Percentiles rank a stretch among this genome's conserved stretches.
Evolutionary conservation across 139 green algal genomes (phyloP).

Genomic region (Tetradesmus lagerheimii): DNA sequence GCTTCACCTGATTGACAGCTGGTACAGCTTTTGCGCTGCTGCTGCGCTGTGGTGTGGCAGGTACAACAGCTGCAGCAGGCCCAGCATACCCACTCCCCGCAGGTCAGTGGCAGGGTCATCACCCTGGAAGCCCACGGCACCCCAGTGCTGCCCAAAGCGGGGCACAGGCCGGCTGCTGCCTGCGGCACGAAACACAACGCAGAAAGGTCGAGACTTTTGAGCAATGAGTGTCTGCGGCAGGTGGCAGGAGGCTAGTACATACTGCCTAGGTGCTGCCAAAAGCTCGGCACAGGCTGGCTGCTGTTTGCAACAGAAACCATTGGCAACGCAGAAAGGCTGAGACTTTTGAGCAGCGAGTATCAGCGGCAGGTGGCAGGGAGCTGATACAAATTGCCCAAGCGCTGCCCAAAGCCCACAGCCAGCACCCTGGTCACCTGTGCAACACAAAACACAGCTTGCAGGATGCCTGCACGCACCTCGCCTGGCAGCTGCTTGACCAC

Average conservation of each 20-base stretch:
- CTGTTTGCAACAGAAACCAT: slow-evolving; percentile 33
- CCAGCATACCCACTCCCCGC: slow-evolving; percentile 74
- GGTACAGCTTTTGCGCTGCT: slow-evolving; percentile 51
- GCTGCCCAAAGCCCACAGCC: too few species aligned
- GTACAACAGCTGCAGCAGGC: slow-evolving; percentile 71
- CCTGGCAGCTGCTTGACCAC: too few species aligned
- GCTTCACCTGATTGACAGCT: slow-evolving; percentile 55
- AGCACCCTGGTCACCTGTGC: too few species aligned
- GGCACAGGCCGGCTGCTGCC: slow-evolving; percentile 40
- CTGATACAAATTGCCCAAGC: too few species aligned
- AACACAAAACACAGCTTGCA: too few species aligned
- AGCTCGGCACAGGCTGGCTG: slow-evolving; percentile 17
- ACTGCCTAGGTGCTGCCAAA: too few species aligned
- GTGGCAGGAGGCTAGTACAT: not conserved
- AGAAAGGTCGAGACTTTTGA: not conserved
- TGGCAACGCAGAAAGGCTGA: not conserved
- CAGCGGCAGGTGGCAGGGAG: not conserved
- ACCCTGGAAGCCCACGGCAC: slow-evolving; percentile 77
- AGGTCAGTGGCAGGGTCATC: slow-evolving; percentile 80
- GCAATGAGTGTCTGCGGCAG: not conserved
- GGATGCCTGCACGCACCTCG: too few species aligned
- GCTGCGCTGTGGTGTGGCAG: slow-evolving; percentile 51
- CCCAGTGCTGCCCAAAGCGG: slow-evolving; percentile 74
- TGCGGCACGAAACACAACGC: slow-evolving; percentile 10
- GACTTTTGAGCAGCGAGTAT: not conserved